Base-by-base conservation (phyloP, 192 early-diverging fungal species). In the Rhizoclosmatium globosum region DNA sequence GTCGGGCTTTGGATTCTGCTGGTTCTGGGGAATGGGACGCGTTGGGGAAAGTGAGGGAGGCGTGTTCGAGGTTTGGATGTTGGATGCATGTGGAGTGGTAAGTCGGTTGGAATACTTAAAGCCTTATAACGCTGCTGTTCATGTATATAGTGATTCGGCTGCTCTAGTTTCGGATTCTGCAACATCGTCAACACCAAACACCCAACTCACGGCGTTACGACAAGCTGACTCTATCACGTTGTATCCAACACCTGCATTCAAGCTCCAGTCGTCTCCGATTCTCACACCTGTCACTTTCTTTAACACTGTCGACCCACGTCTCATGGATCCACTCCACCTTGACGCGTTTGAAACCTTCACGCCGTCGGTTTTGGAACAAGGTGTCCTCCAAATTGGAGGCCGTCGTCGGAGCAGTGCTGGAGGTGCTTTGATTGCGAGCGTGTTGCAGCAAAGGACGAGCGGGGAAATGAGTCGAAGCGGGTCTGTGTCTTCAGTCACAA, bases 1-100 rank as follows among this genome's bases (percentile, higher is more conserved):
- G 43, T 11, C 74, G 74, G 13, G 69, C 69, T 7, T 17, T 17
- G 21, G 11, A 9, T 53, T 66, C 38, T 66, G 7, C 47, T 6
- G 64, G 38, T 50, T 50, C 74, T 7, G 74, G 74, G 15, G 74
- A 76, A 23, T 76, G 74, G 74, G 74, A 76, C 48, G 74, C 64
- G 47, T 76, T 76, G 57, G 47, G 13, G 48, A 67, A 38, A 38
- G 41, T 76, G 1, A 15, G 74, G 11, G 74, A 64, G n/a, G 38
- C 47, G 4, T 76, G 74, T 47, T 53, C 64, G 21, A 31, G 64
- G 19, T 76, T 67, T 66, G 74, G 74, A 47, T 64, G 62, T 31
- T 76, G 74, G 74, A 76, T 76, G 74, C 74, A 76, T 67, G 74
- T 76, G 6, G 62, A 76, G 42, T 76, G 74, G 74, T 76, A 19